Percentiles rank a stretch among this genome's conserved stretches.
Evolutionary conservation across 176 grass and related monocot genomes (phyloP).

Genomic region (Coix lacrymajobi): DNA sequence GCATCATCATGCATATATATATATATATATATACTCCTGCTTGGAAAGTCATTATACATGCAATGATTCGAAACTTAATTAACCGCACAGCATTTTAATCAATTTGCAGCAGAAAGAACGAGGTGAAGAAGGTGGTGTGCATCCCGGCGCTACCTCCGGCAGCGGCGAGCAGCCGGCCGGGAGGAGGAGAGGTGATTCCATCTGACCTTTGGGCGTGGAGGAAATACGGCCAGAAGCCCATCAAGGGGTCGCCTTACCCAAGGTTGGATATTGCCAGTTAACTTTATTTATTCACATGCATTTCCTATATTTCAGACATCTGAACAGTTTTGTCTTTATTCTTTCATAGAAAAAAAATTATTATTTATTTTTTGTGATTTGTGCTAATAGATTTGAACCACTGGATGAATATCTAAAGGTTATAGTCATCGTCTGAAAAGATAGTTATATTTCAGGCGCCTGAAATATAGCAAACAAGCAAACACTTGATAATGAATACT

Average conservation of each 20-base stretch:
- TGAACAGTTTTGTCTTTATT: no score
- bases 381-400: no score
- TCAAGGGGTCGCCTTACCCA: conserved; percentile 78
- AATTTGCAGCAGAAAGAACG: conserved; percentile 40
- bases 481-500: background rate
- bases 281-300: no score
- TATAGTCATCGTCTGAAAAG: no score
- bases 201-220: conserved; percentile 80
- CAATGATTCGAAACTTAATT: background rate
- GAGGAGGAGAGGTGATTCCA: conserved; percentile 59
- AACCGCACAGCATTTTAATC: background rate
- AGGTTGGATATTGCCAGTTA: no score
- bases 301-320: no score
- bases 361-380: no score
- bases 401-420: no score
- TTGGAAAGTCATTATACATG: background rate
- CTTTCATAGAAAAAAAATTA: no score
- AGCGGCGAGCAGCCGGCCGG: conserved; percentile 27
- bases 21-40: no score
- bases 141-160: conserved; percentile 48
- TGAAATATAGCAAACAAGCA: background rate
- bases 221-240: conserved; percentile 80
- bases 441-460: no score
- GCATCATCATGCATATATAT: no score
- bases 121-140: conserved; percentile 70